A percentile compares a stretch with the other conserved stretches of the same genome.
Conservation (phyloP, 2,329 filamentous ascomycete species). For the Pestalotiopsis sp. region DNA sequence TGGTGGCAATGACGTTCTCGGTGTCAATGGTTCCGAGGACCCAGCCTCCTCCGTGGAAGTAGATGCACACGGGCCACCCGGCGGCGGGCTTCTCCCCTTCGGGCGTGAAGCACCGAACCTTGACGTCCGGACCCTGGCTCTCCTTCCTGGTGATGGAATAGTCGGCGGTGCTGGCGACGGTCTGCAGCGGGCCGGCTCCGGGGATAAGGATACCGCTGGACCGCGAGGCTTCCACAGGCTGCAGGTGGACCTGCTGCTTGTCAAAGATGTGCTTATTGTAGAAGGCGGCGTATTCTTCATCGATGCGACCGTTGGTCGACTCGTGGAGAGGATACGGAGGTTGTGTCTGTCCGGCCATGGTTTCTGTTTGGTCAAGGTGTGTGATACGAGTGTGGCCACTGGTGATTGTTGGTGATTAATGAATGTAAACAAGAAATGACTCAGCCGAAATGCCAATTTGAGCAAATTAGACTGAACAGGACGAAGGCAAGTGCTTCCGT, state of each 20-base stretch:
- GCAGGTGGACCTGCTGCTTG: slow-evolving; percentile 56
- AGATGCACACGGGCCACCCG: slow-evolving; percentile 60
- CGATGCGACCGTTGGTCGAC: slow-evolving; percentile 45
- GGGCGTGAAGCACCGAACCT: slow-evolving; percentile 54
- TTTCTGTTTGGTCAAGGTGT: not conserved
- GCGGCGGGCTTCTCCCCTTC: slow-evolving; percentile 39
- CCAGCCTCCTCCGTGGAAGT: slow-evolving; percentile 63
- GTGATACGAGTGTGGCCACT: not conserved
- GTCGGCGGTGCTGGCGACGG: slow-evolving; percentile 50
- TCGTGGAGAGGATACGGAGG: slow-evolving; percentile 48
- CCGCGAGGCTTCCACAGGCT: slow-evolving; percentile 53
- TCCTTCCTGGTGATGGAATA: slow-evolving; percentile 43
- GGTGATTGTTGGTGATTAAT: not conserved
- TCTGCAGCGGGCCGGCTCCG: slow-evolving; percentile 49
- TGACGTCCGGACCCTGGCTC: slow-evolving; percentile 49
- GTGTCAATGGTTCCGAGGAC: slow-evolving; percentile 60
- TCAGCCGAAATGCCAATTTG: not conserved
- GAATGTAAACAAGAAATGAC: too few relatives aligned
- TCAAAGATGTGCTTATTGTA: slow-evolving; percentile 54
- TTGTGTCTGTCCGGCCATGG: slow-evolving; percentile 7
- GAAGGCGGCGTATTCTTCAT: slow-evolving; percentile 54
- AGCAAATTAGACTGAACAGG: not conserved
- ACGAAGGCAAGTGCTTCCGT: not conserved
- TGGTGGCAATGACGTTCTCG: slow-evolving; percentile 59
- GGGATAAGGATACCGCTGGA: slow-evolving; percentile 54